Conservation (phyloP, 805 yeast species). For the Maudiozyma serrabonitensis region DNA sequence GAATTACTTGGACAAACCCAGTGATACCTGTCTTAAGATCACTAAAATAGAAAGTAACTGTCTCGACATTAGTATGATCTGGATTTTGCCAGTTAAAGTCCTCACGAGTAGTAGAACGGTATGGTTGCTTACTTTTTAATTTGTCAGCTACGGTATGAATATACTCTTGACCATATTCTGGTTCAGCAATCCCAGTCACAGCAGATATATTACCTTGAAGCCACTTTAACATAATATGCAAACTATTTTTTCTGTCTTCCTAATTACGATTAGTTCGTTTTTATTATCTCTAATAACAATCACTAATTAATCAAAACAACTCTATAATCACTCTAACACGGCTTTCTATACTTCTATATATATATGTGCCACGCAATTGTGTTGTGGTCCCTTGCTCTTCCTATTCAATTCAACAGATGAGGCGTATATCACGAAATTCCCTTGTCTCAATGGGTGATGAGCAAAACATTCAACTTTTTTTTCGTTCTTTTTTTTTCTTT, state of each 20-base stretch:
- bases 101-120: conserved; percentile 44
- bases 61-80: conserved; percentile 81
- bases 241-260: too few species aligned
- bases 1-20: conserved; percentile 92
- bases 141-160: conserved; percentile 72
- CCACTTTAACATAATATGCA: conserved; percentile 58
- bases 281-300: too few species aligned
- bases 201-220: conserved; percentile 83
- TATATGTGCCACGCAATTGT: too few species aligned
- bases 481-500: too few species aligned
- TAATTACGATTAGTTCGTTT: too few species aligned
- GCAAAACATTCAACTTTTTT: neutral
- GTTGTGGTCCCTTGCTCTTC: too few species aligned
- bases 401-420: neutral
- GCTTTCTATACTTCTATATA: too few species aligned
- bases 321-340: neutral
- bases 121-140: conserved; percentile 48
- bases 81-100: conserved; percentile 77
- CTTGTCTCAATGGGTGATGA: neutral
- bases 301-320: neutral
- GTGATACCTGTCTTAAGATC: conserved; percentile 50
- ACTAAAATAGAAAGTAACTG: conserved; percentile 83
- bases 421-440: neutral
- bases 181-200: conserved; percentile 95
- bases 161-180: conserved; percentile 89